These are phyloP conservation scores for Myrica gale DNA, from an alignment of 306 rosid species.

Conservation along the genomic window DNA sequence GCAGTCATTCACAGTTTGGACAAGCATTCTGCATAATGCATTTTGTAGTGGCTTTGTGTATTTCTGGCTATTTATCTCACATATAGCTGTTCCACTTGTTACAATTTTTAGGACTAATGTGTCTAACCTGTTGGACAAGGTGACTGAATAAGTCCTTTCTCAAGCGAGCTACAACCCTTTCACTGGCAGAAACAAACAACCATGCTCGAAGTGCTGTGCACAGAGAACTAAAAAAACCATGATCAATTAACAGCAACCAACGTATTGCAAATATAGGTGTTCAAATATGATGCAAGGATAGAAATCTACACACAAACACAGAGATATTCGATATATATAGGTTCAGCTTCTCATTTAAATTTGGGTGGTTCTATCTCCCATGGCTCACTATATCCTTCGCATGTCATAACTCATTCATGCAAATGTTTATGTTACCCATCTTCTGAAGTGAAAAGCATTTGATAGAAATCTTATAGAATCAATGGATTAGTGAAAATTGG, in stretches of 20 bases:
- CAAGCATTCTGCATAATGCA: neutral
- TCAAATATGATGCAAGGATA: neutral
- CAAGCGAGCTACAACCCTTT: slow-evolving; percentile 50
- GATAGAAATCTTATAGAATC: neutral
- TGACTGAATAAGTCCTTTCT: slow-evolving; percentile 45
- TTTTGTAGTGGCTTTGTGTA: neutral
- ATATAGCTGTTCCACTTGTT: neutral
- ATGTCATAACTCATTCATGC: neutral
- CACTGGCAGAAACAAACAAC: slow-evolving; percentile 50
- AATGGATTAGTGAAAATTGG: too few relatives aligned
- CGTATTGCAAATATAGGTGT: neutral
- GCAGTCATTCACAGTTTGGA: neutral
- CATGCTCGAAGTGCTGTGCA: slow-evolving; percentile 50
- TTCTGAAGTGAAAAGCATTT: neutral
- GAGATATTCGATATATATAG: neutral
- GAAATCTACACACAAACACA: neutral
- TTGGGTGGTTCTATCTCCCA: neutral
- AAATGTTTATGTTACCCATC: neutral
- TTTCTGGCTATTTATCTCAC: neutral
- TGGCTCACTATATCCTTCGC: neutral
- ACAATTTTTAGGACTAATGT: neutral
- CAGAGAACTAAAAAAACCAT: slow-evolving; percentile 34
- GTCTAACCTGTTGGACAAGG: slow-evolving; percentile 41
- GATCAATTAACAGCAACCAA: neutral
- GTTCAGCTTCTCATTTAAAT: neutral